Percentiles rank a stretch among this genome's conserved stretches.
phyloP scores from a whole-genome alignment of 208 protist genomes.

The Strigomonas culicis region DNA sequence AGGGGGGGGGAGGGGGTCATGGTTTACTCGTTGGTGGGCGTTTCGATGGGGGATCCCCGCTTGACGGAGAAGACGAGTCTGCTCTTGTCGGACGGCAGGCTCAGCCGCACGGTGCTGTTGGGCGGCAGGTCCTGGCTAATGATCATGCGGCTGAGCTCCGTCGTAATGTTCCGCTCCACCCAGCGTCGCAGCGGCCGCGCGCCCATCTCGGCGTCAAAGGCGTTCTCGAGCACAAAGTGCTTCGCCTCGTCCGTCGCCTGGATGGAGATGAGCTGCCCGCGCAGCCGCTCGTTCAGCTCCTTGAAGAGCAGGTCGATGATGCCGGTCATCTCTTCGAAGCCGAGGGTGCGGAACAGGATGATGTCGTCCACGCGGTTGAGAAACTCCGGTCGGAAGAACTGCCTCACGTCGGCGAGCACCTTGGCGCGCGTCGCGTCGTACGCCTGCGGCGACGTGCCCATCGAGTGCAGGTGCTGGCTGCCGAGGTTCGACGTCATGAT shows the following conservation, averaged over 20 bases:
- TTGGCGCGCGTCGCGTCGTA: slow-evolving; percentile 39
- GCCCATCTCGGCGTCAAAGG: slow-evolving; percentile 87
- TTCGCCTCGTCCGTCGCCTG: slow-evolving; percentile 54
- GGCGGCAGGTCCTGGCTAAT: slow-evolving; percentile 70
- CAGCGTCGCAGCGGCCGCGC: slow-evolving; percentile 86
- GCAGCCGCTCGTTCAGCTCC: slow-evolving; percentile 68
- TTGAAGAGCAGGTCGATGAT: slow-evolving; percentile 93
- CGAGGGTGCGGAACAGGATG: slow-evolving; percentile 95
- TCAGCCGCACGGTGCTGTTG: slow-evolving; percentile 61
- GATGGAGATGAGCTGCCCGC: slow-evolving; percentile 55
- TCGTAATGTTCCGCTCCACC: slow-evolving; percentile 88
- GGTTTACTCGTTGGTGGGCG: too few relatives aligned
- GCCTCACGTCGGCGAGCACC: slow-evolving; percentile 88
- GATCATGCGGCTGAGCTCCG: slow-evolving; percentile 85
- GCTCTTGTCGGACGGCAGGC: slow-evolving; percentile 24
- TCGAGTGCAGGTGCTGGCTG: slow-evolving; percentile 53
- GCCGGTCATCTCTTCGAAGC: slow-evolving; percentile 59
- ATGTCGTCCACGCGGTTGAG: slow-evolving; percentile 99
- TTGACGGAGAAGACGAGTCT: slow-evolving; percentile 70
- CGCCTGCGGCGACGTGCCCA: slow-evolving; percentile 38
- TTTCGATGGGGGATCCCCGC: too few relatives aligned
- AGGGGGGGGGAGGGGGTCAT: neutral
- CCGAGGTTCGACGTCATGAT: slow-evolving; percentile 98
- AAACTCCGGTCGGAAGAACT: slow-evolving; percentile 96
- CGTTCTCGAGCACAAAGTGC: slow-evolving; percentile 55